Evolutionary conservation across 495 filamentous ascomycete genomes (phyloP).

Genomic region (Aspergillus taichungensis): DNA sequence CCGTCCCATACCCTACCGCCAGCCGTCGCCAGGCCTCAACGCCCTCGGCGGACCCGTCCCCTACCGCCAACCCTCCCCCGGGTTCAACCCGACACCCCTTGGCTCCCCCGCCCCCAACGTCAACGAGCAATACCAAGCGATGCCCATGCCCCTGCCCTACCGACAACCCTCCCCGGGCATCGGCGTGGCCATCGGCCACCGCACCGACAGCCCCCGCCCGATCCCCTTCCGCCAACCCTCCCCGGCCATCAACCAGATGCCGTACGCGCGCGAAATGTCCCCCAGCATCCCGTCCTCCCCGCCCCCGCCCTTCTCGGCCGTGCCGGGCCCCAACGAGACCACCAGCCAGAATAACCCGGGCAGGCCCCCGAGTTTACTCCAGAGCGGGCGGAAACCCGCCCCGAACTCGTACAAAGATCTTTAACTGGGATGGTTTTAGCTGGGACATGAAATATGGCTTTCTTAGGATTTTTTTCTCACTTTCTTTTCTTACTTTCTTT

Average conservation of each 20-base stretch:
- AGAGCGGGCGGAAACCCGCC: conserved; percentile 32
- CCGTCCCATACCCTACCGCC: background rate
- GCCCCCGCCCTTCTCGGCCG: conserved; percentile 25
- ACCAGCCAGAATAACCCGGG: conserved; percentile 13
- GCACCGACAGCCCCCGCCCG: background rate
- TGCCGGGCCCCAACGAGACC: conserved; percentile 15
- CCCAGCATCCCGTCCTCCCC: conserved; percentile 25
- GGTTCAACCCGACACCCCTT: conserved; percentile 12
- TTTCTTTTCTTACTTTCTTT: conserved; percentile 5
- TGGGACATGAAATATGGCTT: background rate
- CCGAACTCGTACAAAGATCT: conserved; percentile 27
- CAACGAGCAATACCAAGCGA: background rate
- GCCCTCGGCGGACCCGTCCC: conserved; percentile 9
- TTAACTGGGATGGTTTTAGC: conserved; percentile 13
- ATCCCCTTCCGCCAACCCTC: conserved; percentile 7
- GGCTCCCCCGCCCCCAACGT: background rate
- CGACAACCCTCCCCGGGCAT: conserved; percentile 24
- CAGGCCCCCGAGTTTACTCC: conserved; percentile 36
- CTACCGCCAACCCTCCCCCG: conserved; percentile 24
- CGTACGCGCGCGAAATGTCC: conserved; percentile 16
- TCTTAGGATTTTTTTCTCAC: background rate
- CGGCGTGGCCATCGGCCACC: background rate
- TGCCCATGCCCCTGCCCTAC: conserved; percentile 10
- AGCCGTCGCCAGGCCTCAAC: conserved; percentile 1
- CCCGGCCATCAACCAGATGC: conserved; percentile 13